phyloP scores from a whole-genome alignment of 306 rosid species.

The Vigna hirtella region DNA sequence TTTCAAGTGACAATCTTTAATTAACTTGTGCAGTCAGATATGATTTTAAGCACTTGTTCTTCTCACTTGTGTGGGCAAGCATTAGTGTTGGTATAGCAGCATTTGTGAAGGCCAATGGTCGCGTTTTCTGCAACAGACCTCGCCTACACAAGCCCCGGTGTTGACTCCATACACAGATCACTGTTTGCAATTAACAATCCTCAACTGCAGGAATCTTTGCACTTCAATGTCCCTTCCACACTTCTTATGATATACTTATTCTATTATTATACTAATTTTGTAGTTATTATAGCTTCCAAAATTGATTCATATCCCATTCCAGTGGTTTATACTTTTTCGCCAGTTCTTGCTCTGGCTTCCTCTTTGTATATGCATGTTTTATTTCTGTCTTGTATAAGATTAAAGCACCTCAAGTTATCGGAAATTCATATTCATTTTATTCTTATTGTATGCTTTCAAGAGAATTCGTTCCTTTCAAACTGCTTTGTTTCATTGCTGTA shows the following conservation, averaged over 20 bases:
- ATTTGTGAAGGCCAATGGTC: constrained; percentile 81
- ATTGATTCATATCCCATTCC: constrained; percentile 31
- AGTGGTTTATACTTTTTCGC: constrained; percentile 24
- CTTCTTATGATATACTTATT: constrained; percentile 30
- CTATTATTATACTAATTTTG: constrained; percentile 42
- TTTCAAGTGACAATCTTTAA: neutral
- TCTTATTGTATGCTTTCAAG: constrained; percentile 20
- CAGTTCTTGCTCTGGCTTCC: constrained; percentile 5
- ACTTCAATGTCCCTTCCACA: constrained; percentile 36
- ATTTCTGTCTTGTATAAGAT: neutral
- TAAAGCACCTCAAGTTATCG: neutral
- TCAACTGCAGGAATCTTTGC: constrained; percentile 19
- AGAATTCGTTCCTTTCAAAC: neutral
- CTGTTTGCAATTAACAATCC: constrained; percentile 1
- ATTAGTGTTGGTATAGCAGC: constrained; percentile 74
- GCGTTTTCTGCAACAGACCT: constrained; percentile 82
- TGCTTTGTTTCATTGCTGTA: neutral
- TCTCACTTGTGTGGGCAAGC: constrained; percentile 80
- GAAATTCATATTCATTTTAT: constrained; percentile 11
- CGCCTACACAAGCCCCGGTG: constrained; percentile 70
- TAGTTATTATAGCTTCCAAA: constrained; percentile 35
- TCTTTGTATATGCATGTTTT: constrained; percentile 33
- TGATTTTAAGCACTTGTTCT: constrained; percentile 74
- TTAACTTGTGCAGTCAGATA: constrained; percentile 57
- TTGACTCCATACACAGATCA: constrained; percentile 41